Conservation (phyloP, 2,329 filamentous ascomycete species). For the Talaromyces rugulosus region DNA sequence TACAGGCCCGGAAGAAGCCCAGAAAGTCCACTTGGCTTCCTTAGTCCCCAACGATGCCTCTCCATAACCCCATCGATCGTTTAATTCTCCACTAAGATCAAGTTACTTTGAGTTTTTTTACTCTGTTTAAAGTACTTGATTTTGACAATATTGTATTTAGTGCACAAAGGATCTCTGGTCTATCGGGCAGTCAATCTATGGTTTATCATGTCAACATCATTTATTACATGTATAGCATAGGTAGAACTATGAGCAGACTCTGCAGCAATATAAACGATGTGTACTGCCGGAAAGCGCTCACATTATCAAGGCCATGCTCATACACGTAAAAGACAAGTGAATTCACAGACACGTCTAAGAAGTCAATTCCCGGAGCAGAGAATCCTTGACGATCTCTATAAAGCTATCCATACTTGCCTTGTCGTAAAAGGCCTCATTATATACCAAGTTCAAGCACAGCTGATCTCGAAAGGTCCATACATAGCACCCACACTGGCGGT, state of each 20-base stretch:
- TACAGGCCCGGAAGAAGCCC: too few species aligned
- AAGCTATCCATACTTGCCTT: conserved; percentile 21
- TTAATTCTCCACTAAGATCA: too few species aligned
- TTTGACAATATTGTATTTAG: too few species aligned
- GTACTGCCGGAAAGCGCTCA: neutral
- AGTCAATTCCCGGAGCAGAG: conserved; percentile 12
- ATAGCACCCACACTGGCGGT: conserved; percentile 23
- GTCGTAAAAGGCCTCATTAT: conserved; percentile 30
- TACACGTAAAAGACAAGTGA: neutral
- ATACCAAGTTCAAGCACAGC: conserved; percentile 27
- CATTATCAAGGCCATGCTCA: neutral
- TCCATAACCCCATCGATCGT: too few species aligned
- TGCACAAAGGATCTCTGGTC: too few species aligned
- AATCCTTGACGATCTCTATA: neutral
- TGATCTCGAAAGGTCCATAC: conserved; percentile 32
- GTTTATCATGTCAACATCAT: too few species aligned
- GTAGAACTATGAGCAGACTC: neutral
- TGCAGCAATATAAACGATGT: neutral
- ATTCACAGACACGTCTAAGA: neutral
- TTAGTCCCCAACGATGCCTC: too few species aligned
- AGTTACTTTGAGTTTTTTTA: too few species aligned
- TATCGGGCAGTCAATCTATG: too few species aligned
- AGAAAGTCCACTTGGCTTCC: too few species aligned
- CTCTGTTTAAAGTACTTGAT: too few species aligned
- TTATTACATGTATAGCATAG: too few species aligned